Base-by-base conservation (phyloP, 371 early-diverging fungal species). In the Apophysomyces elegans region DNA sequence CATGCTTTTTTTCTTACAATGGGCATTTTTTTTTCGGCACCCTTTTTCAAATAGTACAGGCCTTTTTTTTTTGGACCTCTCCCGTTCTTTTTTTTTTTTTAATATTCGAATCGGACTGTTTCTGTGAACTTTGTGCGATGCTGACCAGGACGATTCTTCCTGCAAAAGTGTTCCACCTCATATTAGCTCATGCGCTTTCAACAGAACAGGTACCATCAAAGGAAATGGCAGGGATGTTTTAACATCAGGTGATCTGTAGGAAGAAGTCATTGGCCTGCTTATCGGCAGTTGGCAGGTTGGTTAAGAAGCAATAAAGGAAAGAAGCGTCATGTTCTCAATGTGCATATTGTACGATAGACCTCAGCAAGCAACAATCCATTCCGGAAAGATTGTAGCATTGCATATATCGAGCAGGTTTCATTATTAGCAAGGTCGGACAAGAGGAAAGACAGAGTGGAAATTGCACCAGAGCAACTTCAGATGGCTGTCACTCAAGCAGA, bases 221-320 rank as follows among this genome's bases (percentile, higher is more conserved):
- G 14, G 13, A 41, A 21, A 50, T 50, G 54, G n/a, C 21, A 50
- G 54, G 9, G 54, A 50, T 26, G 11, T 21, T 45, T 18, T 9
- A 50, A n/a, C 54, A 50, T 16, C 11, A 21, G 54, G 21, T 50
- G 54, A 3, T 0, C 38, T 26, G 32, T 26, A 86, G 85, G 90
- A 92, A 74, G 92, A 92, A 67, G 84, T 87, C 46, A 87, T 89
- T 63, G 88, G 89, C 9, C 82, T 92, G 83, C 80, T 92, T 45
- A 85, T 90, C 75, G 92, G 91, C 58, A 74, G 80, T 59, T 87
- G 88, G 88, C 75, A 83, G 71, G 87, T 84, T 76, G 45, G 70
- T 26, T 26, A 26, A 26, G 32, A 26, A 26, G 32, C 8, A 5
- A 37, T 32, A 39, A 36, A 37, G 37, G 38, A 47, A 11, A 14